These are phyloP conservation scores for Podila epicladia DNA, from an alignment of 192 early-diverging fungal species.

Conservation along the genomic window DNA sequence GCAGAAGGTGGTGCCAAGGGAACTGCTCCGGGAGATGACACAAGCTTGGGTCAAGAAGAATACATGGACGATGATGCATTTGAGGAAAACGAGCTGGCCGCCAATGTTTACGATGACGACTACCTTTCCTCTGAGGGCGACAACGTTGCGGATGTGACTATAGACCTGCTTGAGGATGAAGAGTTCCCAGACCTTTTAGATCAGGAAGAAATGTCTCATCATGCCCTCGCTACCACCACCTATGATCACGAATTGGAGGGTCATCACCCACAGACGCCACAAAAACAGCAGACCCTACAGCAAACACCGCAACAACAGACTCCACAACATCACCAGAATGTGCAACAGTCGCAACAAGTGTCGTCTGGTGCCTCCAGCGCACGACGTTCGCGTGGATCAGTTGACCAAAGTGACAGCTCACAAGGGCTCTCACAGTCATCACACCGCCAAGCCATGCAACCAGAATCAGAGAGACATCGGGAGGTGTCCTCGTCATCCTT, in stretches of 20 bases:
- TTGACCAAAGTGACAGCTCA: neutral
- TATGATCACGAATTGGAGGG: constrained; percentile 44
- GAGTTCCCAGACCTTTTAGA: constrained; percentile 33
- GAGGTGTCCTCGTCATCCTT: neutral
- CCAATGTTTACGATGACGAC: constrained; percentile 32
- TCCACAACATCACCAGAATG: constrained; percentile 22
- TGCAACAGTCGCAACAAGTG: neutral
- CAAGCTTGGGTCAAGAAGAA: constrained; percentile 13
- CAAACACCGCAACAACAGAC: neutral
- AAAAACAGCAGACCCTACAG: neutral
- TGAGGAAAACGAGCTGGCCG: constrained; percentile 4
- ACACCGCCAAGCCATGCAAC: neutral
- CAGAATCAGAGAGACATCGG: neutral
- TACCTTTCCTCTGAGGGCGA: constrained; percentile 44
- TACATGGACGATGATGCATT: constrained; percentile 35
- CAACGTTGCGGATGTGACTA: constrained; percentile 51
- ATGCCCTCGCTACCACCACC: constrained; percentile 17
- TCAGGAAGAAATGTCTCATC: constrained; percentile 37
- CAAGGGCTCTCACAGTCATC: neutral
- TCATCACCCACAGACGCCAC: neutral
- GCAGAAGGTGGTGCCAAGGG: constrained; percentile 34
- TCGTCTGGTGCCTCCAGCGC: neutral
- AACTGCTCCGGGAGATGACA: constrained; percentile 6
- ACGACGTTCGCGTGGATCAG: neutral
- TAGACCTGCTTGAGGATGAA: constrained; percentile 46